Percentiles rank a stretch among this genome's conserved stretches.
Evolutionary conservation across 1,284 basidiomycete species (phyloP).

Genomic region (Peniophora sp.): DNA sequence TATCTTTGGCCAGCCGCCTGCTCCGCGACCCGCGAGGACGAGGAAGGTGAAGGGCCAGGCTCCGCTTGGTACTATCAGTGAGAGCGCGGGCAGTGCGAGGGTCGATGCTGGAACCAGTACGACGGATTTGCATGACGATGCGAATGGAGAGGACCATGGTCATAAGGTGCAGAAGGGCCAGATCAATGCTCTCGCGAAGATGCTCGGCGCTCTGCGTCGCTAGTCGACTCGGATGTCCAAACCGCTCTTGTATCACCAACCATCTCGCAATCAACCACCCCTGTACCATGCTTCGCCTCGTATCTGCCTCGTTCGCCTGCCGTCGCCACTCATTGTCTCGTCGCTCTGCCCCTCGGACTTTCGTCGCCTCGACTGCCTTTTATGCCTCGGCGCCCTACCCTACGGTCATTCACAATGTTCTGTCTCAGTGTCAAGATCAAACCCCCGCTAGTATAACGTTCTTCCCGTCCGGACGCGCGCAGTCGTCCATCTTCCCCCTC

Average conservation of each 20-base stretch:
- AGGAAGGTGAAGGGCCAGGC: constrained; percentile 53
- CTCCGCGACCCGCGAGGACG: constrained; percentile 53
- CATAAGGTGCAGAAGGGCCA: constrained; percentile 81
- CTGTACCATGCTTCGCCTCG: background rate
- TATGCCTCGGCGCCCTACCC: background rate
- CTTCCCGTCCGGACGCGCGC: no score
- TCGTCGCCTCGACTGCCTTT: background rate
- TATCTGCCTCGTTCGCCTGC: constrained; percentile 6
- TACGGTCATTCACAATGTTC: background rate
- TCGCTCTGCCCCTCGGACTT: background rate
- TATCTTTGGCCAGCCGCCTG: constrained; percentile 52
- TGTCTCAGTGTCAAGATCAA: background rate
- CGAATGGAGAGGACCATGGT: constrained; percentile 32
- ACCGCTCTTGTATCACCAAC: no score
- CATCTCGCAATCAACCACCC: no score
- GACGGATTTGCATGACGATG: constrained; percentile 48
- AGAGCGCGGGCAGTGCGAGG: constrained; percentile 39
- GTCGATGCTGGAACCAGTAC: constrained; percentile 61
- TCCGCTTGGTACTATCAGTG: constrained; percentile 65
- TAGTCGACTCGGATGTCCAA: constrained; percentile 20
- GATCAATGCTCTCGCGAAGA: constrained; percentile 77
- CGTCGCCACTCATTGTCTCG: background rate
- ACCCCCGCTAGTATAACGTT: no score
- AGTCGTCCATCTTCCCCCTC: no score
- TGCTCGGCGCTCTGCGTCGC: constrained; percentile 70